Conservation (phyloP, 2,329 filamentous ascomycete species). For the Xylariaceae sp. region DNA sequence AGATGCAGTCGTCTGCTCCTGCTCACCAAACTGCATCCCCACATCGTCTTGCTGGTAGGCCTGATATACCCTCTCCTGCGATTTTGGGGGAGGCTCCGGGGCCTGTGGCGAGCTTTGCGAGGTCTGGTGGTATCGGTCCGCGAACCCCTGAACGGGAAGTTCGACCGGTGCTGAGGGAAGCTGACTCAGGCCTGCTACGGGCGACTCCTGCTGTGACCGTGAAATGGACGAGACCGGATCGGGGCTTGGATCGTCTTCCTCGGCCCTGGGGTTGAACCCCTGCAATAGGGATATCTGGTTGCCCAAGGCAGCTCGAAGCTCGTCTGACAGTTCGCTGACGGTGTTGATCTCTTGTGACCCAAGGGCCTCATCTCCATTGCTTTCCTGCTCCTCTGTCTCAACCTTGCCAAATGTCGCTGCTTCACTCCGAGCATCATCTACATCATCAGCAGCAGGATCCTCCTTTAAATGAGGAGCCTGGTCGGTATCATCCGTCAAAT, state of each 20-base stretch:
- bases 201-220: slow-evolving; percentile 2
- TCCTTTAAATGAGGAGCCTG: too few species aligned
- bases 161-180: slow-evolving; percentile 11
- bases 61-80: too few species aligned
- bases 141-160: slow-evolving; percentile 17
- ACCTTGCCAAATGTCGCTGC: slow-evolving; percentile 1
- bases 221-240: too few species aligned
- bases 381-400: background rate
- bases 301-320: slow-evolving; percentile 22
- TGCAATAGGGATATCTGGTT: slow-evolving; percentile 20
- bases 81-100: too few species aligned
- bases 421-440: slow-evolving; percentile 8
- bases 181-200: slow-evolving; percentile 5
- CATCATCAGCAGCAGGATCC: background rate
- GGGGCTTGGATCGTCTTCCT: slow-evolving; percentile 3
- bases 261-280: slow-evolving; percentile 10
- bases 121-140: too few species aligned
- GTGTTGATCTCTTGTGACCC: slow-evolving; percentile 8
- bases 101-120: too few species aligned
- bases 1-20: slow-evolving; percentile 8
- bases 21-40: slow-evolving; percentile 3
- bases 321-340: slow-evolving; percentile 16
- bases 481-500: too few species aligned
- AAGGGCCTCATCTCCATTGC: slow-evolving; percentile 4
- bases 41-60: slow-evolving; percentile 13